A percentile compares a stretch with the other conserved stretches of the same genome.
Evolutionary conservation across 331 rosid species (phyloP).

Genomic region (Rhamnella rubrinervis): DNA sequence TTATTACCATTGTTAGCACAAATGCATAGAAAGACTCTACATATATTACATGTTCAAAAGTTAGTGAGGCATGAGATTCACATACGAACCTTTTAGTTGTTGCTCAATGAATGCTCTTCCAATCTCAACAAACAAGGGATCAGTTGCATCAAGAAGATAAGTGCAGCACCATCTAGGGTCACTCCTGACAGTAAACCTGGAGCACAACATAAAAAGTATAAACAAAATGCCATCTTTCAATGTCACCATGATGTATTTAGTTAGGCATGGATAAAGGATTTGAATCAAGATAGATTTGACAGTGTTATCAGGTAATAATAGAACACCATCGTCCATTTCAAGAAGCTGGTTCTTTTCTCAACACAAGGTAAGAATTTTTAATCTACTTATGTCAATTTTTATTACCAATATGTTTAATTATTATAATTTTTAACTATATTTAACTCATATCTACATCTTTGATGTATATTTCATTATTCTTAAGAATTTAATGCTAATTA

Average conservation of each 20-base stretch:
- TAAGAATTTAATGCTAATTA: too few species aligned
- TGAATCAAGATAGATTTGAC: not conserved
- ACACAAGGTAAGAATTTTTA: too few species aligned
- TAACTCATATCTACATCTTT: too few species aligned
- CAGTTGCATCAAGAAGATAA: constrained; percentile 85
- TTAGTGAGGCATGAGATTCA: constrained; percentile 18
- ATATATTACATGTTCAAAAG: not conserved
- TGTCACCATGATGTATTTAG: not conserved
- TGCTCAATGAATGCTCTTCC: constrained; percentile 69
- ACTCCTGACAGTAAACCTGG: constrained; percentile 68
- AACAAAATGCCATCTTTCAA: not conserved
- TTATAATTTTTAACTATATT: too few species aligned
- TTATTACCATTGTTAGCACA: constrained; percentile 6
- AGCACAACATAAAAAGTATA: not conserved
- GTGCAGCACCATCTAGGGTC: constrained; percentile 73
- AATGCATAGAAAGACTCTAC: constrained; percentile 8
- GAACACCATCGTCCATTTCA: too few species aligned
- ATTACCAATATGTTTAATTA: too few species aligned
- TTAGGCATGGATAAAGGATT: not conserved
- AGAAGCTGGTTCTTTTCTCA: too few species aligned
- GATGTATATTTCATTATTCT: too few species aligned
- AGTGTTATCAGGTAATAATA: not conserved
- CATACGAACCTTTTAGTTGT: constrained; percentile 57
- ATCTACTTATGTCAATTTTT: too few species aligned
- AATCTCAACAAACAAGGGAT: constrained; percentile 67